phyloP scores from a whole-genome alignment of 208 protist species.

The Leptomonas pyrrhocoris region DNA sequence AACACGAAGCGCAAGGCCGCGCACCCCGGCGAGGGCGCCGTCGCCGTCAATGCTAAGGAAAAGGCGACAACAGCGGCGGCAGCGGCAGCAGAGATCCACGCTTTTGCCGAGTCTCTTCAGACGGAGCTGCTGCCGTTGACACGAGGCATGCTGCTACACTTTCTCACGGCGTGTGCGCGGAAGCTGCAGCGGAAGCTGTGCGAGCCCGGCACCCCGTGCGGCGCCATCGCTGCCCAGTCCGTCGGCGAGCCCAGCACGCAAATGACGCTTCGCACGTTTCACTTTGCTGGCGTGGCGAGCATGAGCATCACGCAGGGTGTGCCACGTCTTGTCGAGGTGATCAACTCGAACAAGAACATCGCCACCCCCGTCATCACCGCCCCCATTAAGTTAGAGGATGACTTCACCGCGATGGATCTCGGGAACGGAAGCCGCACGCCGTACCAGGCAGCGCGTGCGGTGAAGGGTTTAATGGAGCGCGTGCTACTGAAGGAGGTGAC shows the following conservation, averaged over 20 bases:
- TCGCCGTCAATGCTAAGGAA: no score
- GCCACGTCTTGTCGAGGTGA: constrained; percentile 98
- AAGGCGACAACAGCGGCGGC: background rate
- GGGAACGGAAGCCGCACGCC: constrained; percentile 28
- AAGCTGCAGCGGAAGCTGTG: constrained; percentile 90
- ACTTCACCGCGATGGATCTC: constrained; percentile 23
- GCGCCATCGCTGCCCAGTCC: constrained; percentile 98
- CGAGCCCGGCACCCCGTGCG: constrained; percentile 98
- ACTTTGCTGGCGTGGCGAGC: constrained; percentile 99
- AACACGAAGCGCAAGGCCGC: constrained; percentile 1
- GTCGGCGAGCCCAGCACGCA: constrained; percentile 99
- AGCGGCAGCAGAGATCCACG: constrained; percentile 4
- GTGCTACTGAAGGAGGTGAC: constrained; percentile 93
- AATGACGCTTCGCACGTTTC: constrained; percentile 99
- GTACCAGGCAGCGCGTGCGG: constrained; percentile 51
- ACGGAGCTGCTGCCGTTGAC: constrained; percentile 80
- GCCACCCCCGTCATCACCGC: constrained; percentile 98
- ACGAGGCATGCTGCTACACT: constrained; percentile 64
- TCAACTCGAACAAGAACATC: constrained; percentile 98
- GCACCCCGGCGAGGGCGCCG: background rate
- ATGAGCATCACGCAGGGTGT: constrained; percentile 99
- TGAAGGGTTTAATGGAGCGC: constrained; percentile 93
- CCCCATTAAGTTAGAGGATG: constrained; percentile 58
- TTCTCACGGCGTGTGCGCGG: constrained; percentile 67
- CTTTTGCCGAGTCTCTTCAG: constrained; percentile 56